Conservation (phyloP, 2,329 filamentous ascomycete species). For the Nothophaeocryptopus gaeumannii region DNA sequence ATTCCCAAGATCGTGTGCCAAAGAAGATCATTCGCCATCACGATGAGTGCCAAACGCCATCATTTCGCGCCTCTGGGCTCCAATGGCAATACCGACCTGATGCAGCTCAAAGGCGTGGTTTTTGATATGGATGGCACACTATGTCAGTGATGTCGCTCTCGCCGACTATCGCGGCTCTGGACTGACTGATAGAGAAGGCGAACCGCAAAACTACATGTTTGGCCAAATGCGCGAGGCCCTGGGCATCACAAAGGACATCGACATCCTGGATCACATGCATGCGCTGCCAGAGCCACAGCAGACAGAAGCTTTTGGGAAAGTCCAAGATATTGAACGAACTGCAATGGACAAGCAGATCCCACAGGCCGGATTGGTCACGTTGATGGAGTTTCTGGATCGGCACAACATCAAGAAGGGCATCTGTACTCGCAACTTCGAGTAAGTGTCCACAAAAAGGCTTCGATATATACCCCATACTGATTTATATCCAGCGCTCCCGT, state of each 20-base stretch:
- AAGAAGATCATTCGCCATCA: background rate
- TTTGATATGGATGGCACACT: constrained; percentile 96
- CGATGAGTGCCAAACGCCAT: constrained; percentile 11
- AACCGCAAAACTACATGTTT: constrained; percentile 97
- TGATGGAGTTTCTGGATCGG: constrained; percentile 80
- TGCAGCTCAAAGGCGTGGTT: constrained; percentile 58
- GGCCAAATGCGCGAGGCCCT: constrained; percentile 75
- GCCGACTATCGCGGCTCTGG: background rate
- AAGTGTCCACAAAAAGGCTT: constrained; percentile 26
- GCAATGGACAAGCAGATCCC: constrained; percentile 79
- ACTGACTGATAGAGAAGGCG: constrained; percentile 50
- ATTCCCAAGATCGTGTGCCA: too few species aligned
- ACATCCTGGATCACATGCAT: constrained; percentile 89
- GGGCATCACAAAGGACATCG: constrained; percentile 66
- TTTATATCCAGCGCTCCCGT: constrained; percentile 58
- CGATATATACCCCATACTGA: background rate
- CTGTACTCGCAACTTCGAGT: constrained; percentile 92
- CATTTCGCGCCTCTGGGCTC: constrained; percentile 51
- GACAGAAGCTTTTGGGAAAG: constrained; percentile 62
- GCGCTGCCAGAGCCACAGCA: constrained; percentile 61
- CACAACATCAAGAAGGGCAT: constrained; percentile 72
- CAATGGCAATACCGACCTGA: constrained; percentile 30
- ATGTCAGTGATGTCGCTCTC: constrained; percentile 52
- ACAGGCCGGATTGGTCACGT: constrained; percentile 70
- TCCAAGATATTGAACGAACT: constrained; percentile 74